A percentile compares a stretch with the other conserved stretches of the same genome.
phyloP scores from a whole-genome alignment of 257 asterid genomes.

The Paulownia fortunei region DNA sequence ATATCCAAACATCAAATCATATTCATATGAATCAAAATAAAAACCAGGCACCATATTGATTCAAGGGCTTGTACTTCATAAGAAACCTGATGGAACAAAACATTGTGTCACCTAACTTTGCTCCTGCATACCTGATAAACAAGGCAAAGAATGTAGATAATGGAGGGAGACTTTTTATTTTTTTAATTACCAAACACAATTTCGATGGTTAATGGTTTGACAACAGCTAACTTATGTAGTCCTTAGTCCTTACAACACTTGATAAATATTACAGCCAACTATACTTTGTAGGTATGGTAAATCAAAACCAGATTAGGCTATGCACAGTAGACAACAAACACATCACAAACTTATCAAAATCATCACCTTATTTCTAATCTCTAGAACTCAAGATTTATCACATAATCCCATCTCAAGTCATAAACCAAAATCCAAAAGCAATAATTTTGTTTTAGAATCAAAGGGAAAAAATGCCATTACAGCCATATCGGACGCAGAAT shows the following conservation, averaged over 20 bases:
- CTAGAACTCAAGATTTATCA: background rate
- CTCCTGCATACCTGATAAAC: background rate
- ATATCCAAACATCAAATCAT: background rate
- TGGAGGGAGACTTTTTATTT: background rate
- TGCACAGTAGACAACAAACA: background rate
- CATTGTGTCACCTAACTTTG: background rate
- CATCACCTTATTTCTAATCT: background rate
- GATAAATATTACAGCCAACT: background rate
- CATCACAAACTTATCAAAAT: background rate
- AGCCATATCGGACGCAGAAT: constrained; percentile 64
- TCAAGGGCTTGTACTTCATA: background rate
- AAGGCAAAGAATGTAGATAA: background rate
- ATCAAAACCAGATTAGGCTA: background rate
- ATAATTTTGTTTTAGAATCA: background rate
- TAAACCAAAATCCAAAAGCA: background rate
- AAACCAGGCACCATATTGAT: background rate
- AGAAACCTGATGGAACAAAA: background rate
- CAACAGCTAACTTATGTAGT: background rate
- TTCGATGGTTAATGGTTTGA: background rate
- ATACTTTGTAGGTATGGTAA: background rate
- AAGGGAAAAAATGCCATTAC: constrained; percentile 35
- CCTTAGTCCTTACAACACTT: background rate
- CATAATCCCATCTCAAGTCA: background rate
- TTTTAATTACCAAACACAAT: background rate
- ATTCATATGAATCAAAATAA: background rate